phyloP scores from a whole-genome alignment of 371 early-diverging fungal genomes.

The Mortierella sp. region DNA sequence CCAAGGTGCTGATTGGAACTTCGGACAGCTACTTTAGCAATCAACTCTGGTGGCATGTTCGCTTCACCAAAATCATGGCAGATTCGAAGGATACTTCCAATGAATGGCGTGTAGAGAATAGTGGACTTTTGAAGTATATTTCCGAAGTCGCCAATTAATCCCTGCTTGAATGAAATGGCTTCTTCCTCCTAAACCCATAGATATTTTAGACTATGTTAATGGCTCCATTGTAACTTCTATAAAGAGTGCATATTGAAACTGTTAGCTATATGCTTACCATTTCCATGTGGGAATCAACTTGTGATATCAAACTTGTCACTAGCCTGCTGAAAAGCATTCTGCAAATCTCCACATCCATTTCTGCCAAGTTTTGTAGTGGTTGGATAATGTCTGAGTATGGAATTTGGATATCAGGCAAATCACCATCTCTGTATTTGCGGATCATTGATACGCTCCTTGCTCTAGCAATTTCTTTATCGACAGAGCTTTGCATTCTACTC shows the following conservation, averaged over 20 bases:
- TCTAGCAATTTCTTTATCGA: slow-evolving; percentile 61
- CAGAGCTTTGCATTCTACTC: slow-evolving; percentile 1
- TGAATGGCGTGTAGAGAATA: slow-evolving; percentile 62
- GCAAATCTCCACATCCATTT: slow-evolving; percentile 74
- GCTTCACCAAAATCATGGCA: slow-evolving; percentile 61
- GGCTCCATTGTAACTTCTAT: neutral
- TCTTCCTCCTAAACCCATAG: slow-evolving; percentile 44
- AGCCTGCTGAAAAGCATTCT: slow-evolving; percentile 67
- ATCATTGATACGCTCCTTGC: slow-evolving; percentile 68
- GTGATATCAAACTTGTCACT: slow-evolving; percentile 58
- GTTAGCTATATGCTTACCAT: slow-evolving; percentile 27
- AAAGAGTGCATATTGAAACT: neutral
- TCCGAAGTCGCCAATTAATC: slow-evolving; percentile 52
- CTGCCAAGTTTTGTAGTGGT: slow-evolving; percentile 74
- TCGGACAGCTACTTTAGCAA: slow-evolving; percentile 58
- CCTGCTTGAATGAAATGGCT: slow-evolving; percentile 46
- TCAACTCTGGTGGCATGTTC: slow-evolving; percentile 50
- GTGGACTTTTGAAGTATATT: slow-evolving; percentile 54
- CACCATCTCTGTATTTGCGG: slow-evolving; percentile 78
- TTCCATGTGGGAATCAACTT: slow-evolving; percentile 48
- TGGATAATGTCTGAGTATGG: slow-evolving; percentile 68
- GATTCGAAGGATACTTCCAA: slow-evolving; percentile 68
- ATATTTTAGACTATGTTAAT: slow-evolving; percentile 19
- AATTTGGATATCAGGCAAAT: slow-evolving; percentile 85
- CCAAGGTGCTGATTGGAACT: slow-evolving; percentile 72